Conservation (phyloP, 2,329 filamentous ascomycete genomes). For the Sphaerostilbella broomeana region DNA sequence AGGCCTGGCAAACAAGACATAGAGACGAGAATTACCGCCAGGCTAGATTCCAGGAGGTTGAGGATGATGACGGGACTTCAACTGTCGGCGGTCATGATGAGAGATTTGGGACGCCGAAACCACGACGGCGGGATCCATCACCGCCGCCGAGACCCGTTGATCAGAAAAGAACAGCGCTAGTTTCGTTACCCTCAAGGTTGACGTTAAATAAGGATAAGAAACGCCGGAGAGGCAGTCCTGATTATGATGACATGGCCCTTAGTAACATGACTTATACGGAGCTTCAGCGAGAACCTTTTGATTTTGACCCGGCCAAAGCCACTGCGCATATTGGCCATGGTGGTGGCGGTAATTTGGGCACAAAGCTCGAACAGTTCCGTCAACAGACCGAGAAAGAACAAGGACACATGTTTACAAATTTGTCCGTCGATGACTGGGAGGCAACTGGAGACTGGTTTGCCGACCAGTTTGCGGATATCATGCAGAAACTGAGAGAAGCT, state of each 20-base stretch:
- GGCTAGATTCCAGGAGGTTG: slow-evolving; percentile 14
- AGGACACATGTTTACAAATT: slow-evolving; percentile 44
- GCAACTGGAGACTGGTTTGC: slow-evolving; percentile 55
- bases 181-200: slow-evolving; percentile 13
- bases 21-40: slow-evolving; percentile 16
- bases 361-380: slow-evolving; percentile 46
- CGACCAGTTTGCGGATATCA: slow-evolving; percentile 44
- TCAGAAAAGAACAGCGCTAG: slow-evolving; percentile 20
- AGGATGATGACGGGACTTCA: slow-evolving; percentile 21
- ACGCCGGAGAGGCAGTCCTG: slow-evolving; percentile 39
- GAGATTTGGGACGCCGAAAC: slow-evolving; percentile 18
- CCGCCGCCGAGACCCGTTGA: slow-evolving; percentile 16
- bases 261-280: slow-evolving; percentile 46
- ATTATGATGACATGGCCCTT: slow-evolving; percentile 53
- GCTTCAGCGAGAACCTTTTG: slow-evolving; percentile 47
- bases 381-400: slow-evolving; percentile 40
- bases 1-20: slow-evolving; percentile 17
- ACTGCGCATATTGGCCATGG: slow-evolving; percentile 30
- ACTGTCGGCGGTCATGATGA: slow-evolving; percentile 19
- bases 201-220: slow-evolving; percentile 26
- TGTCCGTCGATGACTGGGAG: slow-evolving; percentile 53
- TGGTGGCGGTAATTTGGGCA: slow-evolving; percentile 35
- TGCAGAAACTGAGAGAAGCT: slow-evolving; percentile 41
- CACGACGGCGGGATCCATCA: slow-evolving; percentile 17
- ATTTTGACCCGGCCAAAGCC: slow-evolving; percentile 48